Evolutionary conservation across 345 rosid genomes (phyloP), one percentile per base, ranked within the genome.

Genomic region (Viola odorata): DNA sequence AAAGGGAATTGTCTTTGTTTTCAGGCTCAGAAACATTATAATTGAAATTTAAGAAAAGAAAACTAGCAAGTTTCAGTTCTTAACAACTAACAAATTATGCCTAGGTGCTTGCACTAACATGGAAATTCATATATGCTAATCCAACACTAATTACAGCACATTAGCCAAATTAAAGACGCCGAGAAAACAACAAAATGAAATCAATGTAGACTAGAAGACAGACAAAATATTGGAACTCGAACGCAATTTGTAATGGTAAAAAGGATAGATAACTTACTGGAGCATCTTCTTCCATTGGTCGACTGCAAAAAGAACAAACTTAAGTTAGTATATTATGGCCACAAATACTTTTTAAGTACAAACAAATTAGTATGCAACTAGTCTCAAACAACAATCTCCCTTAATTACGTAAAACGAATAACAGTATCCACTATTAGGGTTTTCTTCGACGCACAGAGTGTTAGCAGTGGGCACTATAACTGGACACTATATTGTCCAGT

Each of bases 261-360:
- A 12, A 51, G 37, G 37, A n/a, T 16, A 14, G 54, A 51, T 13
- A 58, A 45, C 62, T 17, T 58, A 58, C 62, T 15, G 51, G 32
- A 23, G 38, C 82, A 64, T 88, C 96, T 48, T 84, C 96, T 44
- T 85, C 96, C 96, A 85, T 85, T n/a, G 89, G 78, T 61, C 77
- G 71, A 67, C 96, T 85, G 84, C 60, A 67, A 56, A 57, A 38
- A 49, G 63, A 66, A 55, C 5, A 32, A 15, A 49, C 32, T 36
- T 53, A 53, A 39, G 53, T 50, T 45, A 53, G 15, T 7, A 38
- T 37, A 39, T 14, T 8, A 40, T 58, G 23, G 45, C 51, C 11
- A 45, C 32, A 23, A 23, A 23, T 23, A 45, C 8, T 12, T 1
- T 8, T 37, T 61, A 7, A 6, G 3, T 5, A 3, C 0, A 73